Conservation (phyloP, 805 yeast species). For the Ogataea polymorpha region DNA sequence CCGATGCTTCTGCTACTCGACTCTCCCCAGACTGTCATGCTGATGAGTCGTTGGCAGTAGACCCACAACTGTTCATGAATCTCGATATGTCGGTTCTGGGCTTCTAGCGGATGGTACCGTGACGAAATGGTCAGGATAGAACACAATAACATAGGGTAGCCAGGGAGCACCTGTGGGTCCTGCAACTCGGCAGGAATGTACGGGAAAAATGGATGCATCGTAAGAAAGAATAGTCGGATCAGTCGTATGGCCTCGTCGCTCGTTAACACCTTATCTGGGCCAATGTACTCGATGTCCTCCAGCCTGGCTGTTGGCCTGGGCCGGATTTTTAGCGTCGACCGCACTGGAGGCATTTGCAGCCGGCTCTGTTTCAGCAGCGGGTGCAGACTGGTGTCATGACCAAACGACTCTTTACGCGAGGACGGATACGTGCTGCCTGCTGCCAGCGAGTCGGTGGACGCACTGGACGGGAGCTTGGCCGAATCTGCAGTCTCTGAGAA, state of each 20-base stretch:
- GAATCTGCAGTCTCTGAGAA: not conserved
- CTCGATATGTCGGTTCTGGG: constrained; percentile 41
- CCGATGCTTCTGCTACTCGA: constrained; percentile 86
- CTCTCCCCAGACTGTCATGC: constrained; percentile 92
- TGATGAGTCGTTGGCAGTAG: constrained; percentile 73
- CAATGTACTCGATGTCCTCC: constrained; percentile 64
- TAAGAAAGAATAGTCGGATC: constrained; percentile 61
- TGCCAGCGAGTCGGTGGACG: constrained; percentile 4
- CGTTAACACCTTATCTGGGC: constrained; percentile 48
- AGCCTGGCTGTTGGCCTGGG: constrained; percentile 47
- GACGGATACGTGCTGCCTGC: constrained; percentile 1
- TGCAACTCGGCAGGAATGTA: constrained; percentile 75
- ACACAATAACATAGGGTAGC: constrained; percentile 77
- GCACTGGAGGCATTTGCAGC: constrained; percentile 42
- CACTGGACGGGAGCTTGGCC: constrained; percentile 4
- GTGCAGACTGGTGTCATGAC: constrained; percentile 26
- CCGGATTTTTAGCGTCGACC: constrained; percentile 39
- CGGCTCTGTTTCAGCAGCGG: constrained; percentile 28
- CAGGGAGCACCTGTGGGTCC: constrained; percentile 60
- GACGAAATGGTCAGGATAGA: constrained; percentile 79
- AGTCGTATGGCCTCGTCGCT: constrained; percentile 58
- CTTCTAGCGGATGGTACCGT: constrained; percentile 62
- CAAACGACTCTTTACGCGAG: constrained; percentile 24
- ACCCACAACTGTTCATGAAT: constrained; percentile 83
- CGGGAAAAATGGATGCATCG: constrained; percentile 90